phyloP scores from a whole-genome alignment of 2,329 filamentous ascomycete genomes.

The Botrytis pseudocinerea region DNA sequence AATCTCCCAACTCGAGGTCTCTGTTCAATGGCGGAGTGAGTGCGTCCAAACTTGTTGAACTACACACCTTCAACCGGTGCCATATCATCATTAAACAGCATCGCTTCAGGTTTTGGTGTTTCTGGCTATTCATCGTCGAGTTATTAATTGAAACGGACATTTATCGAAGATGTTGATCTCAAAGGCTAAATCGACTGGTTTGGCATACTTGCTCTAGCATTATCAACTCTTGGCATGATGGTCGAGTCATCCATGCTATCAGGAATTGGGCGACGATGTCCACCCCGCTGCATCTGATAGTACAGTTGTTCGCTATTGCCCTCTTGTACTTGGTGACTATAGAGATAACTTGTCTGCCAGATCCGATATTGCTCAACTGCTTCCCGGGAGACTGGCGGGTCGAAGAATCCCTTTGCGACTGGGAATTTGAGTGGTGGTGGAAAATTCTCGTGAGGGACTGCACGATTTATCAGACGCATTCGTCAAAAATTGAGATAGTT shows the following conservation, averaged over 20 bases:
- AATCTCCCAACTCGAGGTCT: neutral
- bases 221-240: neutral
- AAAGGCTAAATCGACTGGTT: neutral
- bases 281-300: neutral
- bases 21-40: neutral
- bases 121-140: neutral
- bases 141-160: neutral
- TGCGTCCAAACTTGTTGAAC: neutral
- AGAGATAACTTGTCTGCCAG: neutral
- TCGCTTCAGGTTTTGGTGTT: neutral
- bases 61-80: neutral
- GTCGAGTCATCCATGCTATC: neutral
- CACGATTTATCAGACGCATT: neutral
- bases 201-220: neutral
- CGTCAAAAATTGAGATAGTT: neutral
- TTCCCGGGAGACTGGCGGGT: neutral
- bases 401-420: neutral
- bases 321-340: neutral
- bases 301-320: neutral
- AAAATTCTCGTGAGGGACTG: neutral
- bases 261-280: neutral
- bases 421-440: neutral
- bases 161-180: neutral
- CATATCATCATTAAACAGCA: neutral
- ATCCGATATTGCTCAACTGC: neutral